Base-by-base conservation (phyloP, 2,329 filamentous ascomycete genomes). In the Claviceps sp. region DNA sequence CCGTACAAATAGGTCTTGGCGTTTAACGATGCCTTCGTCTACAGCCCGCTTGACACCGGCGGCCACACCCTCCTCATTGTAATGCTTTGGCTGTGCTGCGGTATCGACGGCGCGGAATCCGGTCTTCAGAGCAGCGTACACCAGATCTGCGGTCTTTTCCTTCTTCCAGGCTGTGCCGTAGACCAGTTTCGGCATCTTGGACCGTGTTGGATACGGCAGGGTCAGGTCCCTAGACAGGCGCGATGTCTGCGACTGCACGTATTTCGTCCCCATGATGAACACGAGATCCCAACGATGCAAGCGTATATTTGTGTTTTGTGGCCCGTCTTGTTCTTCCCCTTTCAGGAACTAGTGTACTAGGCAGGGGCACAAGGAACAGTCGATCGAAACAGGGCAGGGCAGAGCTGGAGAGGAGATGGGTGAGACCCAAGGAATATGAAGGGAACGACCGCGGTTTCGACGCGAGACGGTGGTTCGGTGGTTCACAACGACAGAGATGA, bases 151-250 rank as follows among this genome's bases (percentile, higher is more conserved):
- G 0, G 85, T 88, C 18, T 69, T 68, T 1, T 84, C 79, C 60
- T 84, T 83, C 66, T 93, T 93, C 86, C 87, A 91, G n/a, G 87
- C 87, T 2, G 87, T 91, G 50, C 87, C 87, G 64, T 93, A 93
- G 56, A 93, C 60, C 34, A 82, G 69, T 55, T 70, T 73, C 5
- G 77, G 77, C 58, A 79, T 73, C 16, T 60, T 63, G 43, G 65
- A 65, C 26, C 62, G 57, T 37, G 58, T 53, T 46, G 58, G 58
- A 8, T 62, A 61, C 46, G 60, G 60, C 22, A 68, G 61, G 22
- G 60, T 59, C 34, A 70, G 55, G 41, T 68, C 65, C 42, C 60
- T 64, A 22, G 67, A 60, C 30, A 70, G 57, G 22, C 62, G 57
- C 9, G 65, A 65, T 9, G 59, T 58, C 50, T 61, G 62, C 3